Evolutionary conservation across 768 basidiomycete genomes (phyloP).

Genomic region (Strobilomyces dryophilus): DNA sequence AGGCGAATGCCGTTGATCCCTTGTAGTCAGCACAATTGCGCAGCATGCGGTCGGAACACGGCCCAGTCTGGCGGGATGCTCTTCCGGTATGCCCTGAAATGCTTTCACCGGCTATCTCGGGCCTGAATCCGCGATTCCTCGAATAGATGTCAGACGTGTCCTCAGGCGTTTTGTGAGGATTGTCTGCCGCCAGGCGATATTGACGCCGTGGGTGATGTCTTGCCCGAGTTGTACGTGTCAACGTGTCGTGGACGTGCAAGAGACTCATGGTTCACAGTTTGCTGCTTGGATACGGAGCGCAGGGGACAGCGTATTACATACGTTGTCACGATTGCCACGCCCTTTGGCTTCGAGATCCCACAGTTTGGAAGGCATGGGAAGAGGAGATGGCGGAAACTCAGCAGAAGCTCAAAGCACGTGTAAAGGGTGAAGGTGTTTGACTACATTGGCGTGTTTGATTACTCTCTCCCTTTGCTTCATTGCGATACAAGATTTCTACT

Average conservation of each 20-base stretch:
- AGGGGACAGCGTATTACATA: slow-evolving; percentile 42
- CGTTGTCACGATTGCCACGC: slow-evolving; percentile 46
- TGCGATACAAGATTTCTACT: neutral
- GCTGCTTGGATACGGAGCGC: slow-evolving; percentile 37
- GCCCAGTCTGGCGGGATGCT: slow-evolving; percentile 52
- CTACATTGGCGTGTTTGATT: neutral
- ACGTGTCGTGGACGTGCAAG: neutral
- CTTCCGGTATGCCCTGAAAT: slow-evolving; percentile 40
- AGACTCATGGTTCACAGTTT: slow-evolving; percentile 29
- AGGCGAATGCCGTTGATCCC: slow-evolving; percentile 21
- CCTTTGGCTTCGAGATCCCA: slow-evolving; percentile 34
- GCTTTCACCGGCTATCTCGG: neutral
- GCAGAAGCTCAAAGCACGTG: slow-evolving; percentile 28
- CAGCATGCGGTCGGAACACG: slow-evolving; percentile 40
- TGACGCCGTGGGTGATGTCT: slow-evolving; percentile 46
- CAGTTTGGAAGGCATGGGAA: slow-evolving; percentile 41
- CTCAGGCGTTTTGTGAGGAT: slow-evolving; percentile 58
- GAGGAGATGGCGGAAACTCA: slow-evolving; percentile 38
- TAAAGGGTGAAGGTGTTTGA: neutral
- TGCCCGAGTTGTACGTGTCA: slow-evolving; percentile 54
- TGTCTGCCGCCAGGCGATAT: slow-evolving; percentile 50
- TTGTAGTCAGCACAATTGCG: slow-evolving; percentile 53
- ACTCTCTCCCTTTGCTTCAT: neutral
- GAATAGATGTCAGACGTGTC: slow-evolving; percentile 54
- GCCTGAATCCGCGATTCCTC: neutral